Evolutionary conservation across 805 yeast genomes (phyloP).

Genomic region (Yarrowia sp.): DNA sequence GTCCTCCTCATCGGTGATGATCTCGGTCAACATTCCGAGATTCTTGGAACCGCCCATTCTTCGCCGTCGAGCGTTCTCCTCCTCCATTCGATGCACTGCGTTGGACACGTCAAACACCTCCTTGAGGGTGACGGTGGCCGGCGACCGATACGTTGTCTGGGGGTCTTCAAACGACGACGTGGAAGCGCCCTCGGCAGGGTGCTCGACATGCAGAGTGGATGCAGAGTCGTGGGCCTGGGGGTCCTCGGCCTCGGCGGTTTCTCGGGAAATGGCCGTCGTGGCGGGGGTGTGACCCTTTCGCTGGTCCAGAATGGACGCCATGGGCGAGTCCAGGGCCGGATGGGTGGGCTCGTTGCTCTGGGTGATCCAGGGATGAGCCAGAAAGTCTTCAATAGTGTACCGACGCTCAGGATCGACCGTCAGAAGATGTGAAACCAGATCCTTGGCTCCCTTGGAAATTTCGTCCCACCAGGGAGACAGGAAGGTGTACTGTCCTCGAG

Average conservation of each 20-base stretch:
- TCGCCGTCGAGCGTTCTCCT: constrained; percentile 57
- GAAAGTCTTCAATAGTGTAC: constrained; percentile 73
- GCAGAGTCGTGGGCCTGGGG: constrained; percentile 2
- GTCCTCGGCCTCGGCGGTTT: constrained; percentile 21
- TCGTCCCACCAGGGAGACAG: constrained; percentile 92
- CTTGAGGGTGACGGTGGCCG: constrained; percentile 77
- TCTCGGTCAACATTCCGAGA: constrained; percentile 42
- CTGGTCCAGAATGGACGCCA: constrained; percentile 31
- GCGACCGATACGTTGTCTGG: constrained; percentile 46
- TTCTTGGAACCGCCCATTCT: constrained; percentile 41
- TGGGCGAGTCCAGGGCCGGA: constrained; percentile 46
- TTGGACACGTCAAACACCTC: constrained; percentile 88
- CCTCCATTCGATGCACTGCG: constrained; percentile 83
- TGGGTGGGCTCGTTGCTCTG: constrained; percentile 45
- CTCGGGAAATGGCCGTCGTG: constrained; percentile 34
- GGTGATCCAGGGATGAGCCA: constrained; percentile 78
- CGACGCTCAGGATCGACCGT: constrained; percentile 74
- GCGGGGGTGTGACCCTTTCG: constrained; percentile 30
- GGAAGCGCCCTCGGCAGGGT: constrained; percentile 21
- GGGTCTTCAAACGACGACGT: constrained; percentile 40
- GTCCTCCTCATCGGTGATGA: constrained; percentile 49
- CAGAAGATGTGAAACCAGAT: constrained; percentile 68
- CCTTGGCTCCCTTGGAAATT: constrained; percentile 69
- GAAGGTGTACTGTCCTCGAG: constrained; percentile 78
- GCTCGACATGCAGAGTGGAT: constrained; percentile 27